Conservation (phyloP, 495 filamentous ascomycete species). For the Aspergillus mulundensis region DNA sequence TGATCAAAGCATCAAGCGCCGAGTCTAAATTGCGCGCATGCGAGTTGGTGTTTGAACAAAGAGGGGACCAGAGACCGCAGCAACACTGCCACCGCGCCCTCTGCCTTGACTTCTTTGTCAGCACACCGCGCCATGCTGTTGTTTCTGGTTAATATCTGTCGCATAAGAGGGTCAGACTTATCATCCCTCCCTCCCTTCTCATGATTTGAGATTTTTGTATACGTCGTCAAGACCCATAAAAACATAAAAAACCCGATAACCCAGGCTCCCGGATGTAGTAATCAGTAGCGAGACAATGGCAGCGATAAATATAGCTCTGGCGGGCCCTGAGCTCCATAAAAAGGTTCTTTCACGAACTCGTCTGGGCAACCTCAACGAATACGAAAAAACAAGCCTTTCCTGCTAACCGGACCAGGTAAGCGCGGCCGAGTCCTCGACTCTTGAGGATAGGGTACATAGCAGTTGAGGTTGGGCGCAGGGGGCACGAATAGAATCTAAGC, state of each 20-base stretch:
- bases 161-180: background rate
- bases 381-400: background rate
- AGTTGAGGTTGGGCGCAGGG: too few relatives aligned
- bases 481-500: too few relatives aligned
- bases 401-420: background rate
- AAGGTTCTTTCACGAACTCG: background rate
- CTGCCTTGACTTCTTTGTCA: slow-evolving; percentile 1
- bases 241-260: background rate
- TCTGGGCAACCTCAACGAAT: background rate
- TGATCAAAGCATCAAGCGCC: background rate
- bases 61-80: background rate
- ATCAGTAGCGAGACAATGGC: background rate
- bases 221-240: too few relatives aligned
- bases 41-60: background rate
- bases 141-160: background rate
- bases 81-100: slow-evolving; percentile 2
- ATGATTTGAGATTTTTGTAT: too few relatives aligned
- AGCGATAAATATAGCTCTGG: background rate
- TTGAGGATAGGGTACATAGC: background rate
- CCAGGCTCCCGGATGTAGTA: background rate
- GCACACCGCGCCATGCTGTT: slow-evolving; percentile 3
- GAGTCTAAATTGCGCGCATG: background rate
- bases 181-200: too few relatives aligned
- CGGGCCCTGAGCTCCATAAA: background rate
- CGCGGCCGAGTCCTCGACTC: background rate